Conservation (phyloP, 192 early-diverging fungal genomes). For the Coemansia sp. region DNA sequence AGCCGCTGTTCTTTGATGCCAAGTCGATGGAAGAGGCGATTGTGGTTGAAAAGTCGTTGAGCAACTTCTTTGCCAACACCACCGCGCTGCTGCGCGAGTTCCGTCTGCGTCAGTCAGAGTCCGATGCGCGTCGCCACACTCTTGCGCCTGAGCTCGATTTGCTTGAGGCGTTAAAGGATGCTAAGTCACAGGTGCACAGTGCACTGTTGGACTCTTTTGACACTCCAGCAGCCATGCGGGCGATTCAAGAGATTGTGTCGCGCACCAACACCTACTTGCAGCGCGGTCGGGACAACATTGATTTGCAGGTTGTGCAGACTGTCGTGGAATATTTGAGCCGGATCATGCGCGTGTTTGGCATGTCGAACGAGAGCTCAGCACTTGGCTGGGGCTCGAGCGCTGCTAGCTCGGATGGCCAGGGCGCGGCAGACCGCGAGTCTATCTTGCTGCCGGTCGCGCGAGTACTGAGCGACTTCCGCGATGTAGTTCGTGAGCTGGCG, state of each 20-base stretch:
- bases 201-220: conserved; percentile 93
- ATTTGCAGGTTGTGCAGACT: conserved; percentile 71
- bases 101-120: conserved; percentile 54
- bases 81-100: conserved; percentile 74
- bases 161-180: conserved; percentile 60
- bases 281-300: conserved; percentile 59
- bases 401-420: conserved; percentile 22
- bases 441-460: conserved; percentile 75
- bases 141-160: conserved; percentile 70
- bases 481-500: conserved; percentile 78
- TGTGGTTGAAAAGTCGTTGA: conserved; percentile 71
- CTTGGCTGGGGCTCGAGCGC: conserved; percentile 66
- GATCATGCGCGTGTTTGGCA: conserved; percentile 83
- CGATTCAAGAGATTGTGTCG: conserved; percentile 75
- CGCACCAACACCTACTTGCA: conserved; percentile 81
- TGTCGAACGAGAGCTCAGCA: conserved; percentile 59
- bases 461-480: conserved; percentile 83
- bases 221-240: conserved; percentile 77
- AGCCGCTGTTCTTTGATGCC: conserved; percentile 80
- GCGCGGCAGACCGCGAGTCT: conserved; percentile 54
- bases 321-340: conserved; percentile 79
- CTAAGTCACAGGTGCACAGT: conserved; percentile 72
- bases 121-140: conserved; percentile 72
- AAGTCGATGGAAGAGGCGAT: conserved; percentile 75
- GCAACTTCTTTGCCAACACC: conserved; percentile 87